Base-by-base conservation (phyloP, 2,329 filamentous ascomycete genomes). In the Colletotrichum sp. region DNA sequence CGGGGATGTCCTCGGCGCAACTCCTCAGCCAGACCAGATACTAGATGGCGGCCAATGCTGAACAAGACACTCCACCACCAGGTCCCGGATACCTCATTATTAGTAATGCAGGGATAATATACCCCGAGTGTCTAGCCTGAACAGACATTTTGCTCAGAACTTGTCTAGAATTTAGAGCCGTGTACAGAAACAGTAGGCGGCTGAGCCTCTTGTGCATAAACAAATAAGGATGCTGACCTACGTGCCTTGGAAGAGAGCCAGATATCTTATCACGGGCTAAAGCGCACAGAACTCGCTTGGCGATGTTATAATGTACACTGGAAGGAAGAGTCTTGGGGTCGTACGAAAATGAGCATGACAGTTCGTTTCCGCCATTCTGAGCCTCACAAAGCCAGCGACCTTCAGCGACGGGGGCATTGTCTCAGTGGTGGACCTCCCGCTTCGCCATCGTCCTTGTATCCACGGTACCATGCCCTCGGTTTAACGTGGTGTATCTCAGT, bases 1-100 rank as follows among this genome's bases (percentile, higher is more conserved):
- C 32, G 93, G 90, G 16, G 86, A 87, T 61, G 80, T 67, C 18
- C 68, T 77, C 30, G 75, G 77, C 28, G 66, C 58, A 48, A 18
- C 21, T 24, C 15, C 43, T 38, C 71, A 64, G 10, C 43, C 61
- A 30, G 68, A 24, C 43, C 36, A 18, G 32, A 48, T 16, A 34
- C 52, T 6, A 15, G 52, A 65, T 52, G 32, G 61, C 57, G 26
- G 21, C 48, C 58, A 57, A 15, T 30, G 10, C 28, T 48, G 60
- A 71, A 15, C 9, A 34, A 65, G 43, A 52, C 43, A 52, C 24
- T 30, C 21, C 24, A 24, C 10, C 30, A 34, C 13, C 28, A 34
- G 43, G 43, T 21, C 12, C 43, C 43, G 43, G 43, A 21, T 52
- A 52, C 43, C 43, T 52, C 43, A 8, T 52, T 21, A 7, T 12